phyloP scores from a whole-genome alignment of 495 filamentous ascomycete species.

The Penicillium pulvis region DNA sequence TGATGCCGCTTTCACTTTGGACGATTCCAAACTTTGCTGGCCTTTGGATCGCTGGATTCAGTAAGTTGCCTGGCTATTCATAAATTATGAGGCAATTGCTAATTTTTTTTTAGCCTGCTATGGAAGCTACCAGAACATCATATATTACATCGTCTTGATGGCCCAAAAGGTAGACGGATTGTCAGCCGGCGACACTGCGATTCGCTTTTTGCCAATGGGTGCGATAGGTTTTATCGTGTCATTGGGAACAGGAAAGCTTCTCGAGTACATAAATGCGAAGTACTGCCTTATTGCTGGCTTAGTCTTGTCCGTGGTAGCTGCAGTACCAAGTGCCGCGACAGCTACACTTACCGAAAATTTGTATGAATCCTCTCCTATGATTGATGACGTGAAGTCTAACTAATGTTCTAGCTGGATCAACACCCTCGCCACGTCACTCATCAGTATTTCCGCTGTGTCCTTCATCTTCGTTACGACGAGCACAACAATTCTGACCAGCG shows the following conservation, averaged over 20 bases:
- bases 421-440: constrained; percentile 35
- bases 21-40: constrained; percentile 41
- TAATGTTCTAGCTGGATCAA: constrained; percentile 34
- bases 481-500: constrained; percentile 37
- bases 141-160: constrained; percentile 42
- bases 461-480: constrained; percentile 42
- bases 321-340: constrained; percentile 36
- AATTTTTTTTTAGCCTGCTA: constrained; percentile 30
- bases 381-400: constrained; percentile 11
- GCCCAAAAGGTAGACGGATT: constrained; percentile 39
- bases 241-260: constrained; percentile 36
- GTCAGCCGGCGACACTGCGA: constrained; percentile 35
- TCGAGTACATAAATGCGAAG: constrained; percentile 42
- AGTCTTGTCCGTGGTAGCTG: constrained; percentile 33
- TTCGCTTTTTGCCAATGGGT: constrained; percentile 41
- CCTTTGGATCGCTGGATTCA: constrained; percentile 41
- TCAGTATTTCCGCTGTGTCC: constrained; percentile 43
- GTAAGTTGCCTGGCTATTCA: constrained; percentile 20
- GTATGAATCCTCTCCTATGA: constrained; percentile 19
- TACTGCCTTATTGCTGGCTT: constrained; percentile 35
- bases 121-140: constrained; percentile 42
- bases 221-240: constrained; percentile 38
- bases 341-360: constrained; percentile 28
- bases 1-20: constrained; percentile 41
- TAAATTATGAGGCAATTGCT: neutral